Evolutionary conservation across 306 rosid genomes (phyloP).

Genomic region (Macrotyloma uniflorum): DNA sequence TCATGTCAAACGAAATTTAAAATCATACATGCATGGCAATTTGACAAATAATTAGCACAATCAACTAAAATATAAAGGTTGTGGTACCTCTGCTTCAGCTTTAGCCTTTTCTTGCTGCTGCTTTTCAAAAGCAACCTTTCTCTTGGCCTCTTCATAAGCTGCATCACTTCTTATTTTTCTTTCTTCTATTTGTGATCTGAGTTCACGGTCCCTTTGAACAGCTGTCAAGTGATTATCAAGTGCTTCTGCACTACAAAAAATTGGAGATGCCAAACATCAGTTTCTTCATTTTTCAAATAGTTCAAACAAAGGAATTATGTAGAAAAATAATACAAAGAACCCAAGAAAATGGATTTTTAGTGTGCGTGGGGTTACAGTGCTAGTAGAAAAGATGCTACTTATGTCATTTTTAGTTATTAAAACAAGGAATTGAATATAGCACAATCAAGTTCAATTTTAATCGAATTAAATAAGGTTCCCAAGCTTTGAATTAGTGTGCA

Average conservation of each 20-base stretch:
- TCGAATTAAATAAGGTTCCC: conserved; percentile 26
- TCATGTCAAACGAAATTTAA: conserved; percentile 25
- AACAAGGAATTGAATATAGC: conserved; percentile 26
- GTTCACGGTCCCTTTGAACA: conserved; percentile 83
- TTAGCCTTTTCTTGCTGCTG: conserved; percentile 78
- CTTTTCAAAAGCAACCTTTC: conserved; percentile 85
- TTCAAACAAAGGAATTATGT: not conserved
- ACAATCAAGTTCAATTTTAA: conserved; percentile 30
- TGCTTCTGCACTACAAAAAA: conserved; percentile 76
- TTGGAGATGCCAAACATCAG: conserved; percentile 33
- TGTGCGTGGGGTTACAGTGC: not conserved
- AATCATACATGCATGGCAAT: not conserved
- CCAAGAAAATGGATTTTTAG: not conserved
- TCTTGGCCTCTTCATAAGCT: conserved; percentile 84
- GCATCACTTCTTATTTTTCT: conserved; percentile 88
- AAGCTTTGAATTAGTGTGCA: conserved; percentile 23
- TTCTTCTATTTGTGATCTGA: conserved; percentile 89
- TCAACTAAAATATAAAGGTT: conserved; percentile 27
- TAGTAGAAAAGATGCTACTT: conserved; percentile 9
- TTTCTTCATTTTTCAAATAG: conserved; percentile 29
- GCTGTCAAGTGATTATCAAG: conserved; percentile 90
- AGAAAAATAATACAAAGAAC: conserved; percentile 20
- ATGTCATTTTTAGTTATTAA: conserved; percentile 17
- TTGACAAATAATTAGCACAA: conserved; percentile 18
- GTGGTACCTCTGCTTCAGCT: conserved; percentile 79